Evolutionary conservation across 2,329 filamentous ascomycete species (phyloP), one percentile per base, ranked within the genome.

Genomic region (Pyrenophora graminea): DNA sequence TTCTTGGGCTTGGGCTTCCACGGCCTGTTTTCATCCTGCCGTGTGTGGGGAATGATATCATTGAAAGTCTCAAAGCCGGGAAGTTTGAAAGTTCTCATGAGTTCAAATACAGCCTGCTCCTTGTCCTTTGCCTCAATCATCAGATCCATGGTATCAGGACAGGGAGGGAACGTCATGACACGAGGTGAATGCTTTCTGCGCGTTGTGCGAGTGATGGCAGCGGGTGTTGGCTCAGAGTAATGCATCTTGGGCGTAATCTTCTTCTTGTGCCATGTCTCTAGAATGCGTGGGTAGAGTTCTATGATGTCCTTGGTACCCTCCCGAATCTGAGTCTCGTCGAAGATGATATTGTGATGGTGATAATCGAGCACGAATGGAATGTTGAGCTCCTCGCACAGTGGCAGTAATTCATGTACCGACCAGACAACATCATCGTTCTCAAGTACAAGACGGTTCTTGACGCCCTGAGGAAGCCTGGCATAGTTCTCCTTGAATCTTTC

Each of bases 81-180:
- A 0, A 97, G 79, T 63, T 87, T 91, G 71, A 91, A 96, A 0
- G 81, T 91, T 18, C 88, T 83, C 91, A 97, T 97, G 15, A 97
- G 80, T 58, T 96, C 91, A 64, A 97, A 96, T 0, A 97, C 91
- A 0, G 93, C 91, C 72, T 97, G 93, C 70, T 97, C 93, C 74
- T 97, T 97, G 68, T 97, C 93, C 71, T 97, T 97, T 40, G 93
- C 93, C 76, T 97, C 93, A 53, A 97, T 97, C 93, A 97, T 97
- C n/a, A 97, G 79, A 67, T 97, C 93, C 88, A 95, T 94, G 27
- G 88, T 86, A 1, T 84, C 77, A 3, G 86, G 80, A 64, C 93
- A 97, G 0, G 93, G 92, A 1, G 93, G 93, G 1, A 97, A 74
- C 0, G 86, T 89, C 58, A 81, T 81, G 1, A 96, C 91, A 7